Percentiles rank a stretch among this genome's conserved stretches.
Conservation (phyloP, 2,329 filamentous ascomycete species). For the Neurospora sp. region DNA sequence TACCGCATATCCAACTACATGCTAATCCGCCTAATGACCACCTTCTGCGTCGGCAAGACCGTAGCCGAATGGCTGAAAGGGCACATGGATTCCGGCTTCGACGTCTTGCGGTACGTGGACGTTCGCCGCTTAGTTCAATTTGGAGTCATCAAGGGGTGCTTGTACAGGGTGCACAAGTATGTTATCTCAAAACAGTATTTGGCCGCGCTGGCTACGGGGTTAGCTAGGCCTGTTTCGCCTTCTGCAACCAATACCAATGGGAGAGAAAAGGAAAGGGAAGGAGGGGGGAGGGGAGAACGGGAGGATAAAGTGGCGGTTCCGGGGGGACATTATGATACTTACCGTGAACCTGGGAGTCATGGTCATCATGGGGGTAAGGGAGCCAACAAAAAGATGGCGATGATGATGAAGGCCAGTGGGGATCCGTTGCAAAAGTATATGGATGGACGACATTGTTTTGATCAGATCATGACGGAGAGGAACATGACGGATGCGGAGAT, state of each 20-base stretch:
- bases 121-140: constrained; percentile 90
- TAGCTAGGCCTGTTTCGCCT: constrained; percentile 27
- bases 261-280: neutral
- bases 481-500: constrained; percentile 62
- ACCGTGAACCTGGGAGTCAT: neutral
- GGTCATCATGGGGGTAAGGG: neutral
- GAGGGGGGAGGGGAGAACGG: neutral
- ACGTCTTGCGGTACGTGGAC: constrained; percentile 68
- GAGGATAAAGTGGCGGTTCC: neutral
- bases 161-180: constrained; percentile 91
- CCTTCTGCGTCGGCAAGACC: constrained; percentile 73
- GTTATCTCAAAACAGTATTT: constrained; percentile 61
- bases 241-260: neutral
- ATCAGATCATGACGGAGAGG: constrained; percentile 73
- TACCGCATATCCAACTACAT: constrained; percentile 43
- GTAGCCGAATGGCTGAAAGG: constrained; percentile 78
- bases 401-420: constrained; percentile 21
- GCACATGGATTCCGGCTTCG: constrained; percentile 56
- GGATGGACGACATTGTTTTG: constrained; percentile 67
- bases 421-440: constrained; percentile 57
- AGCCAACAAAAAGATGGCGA: neutral
- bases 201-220: constrained; percentile 43
- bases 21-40: constrained; percentile 76
- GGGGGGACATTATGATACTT: neutral
- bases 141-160: constrained; percentile 86